Evolutionary conservation across 2,329 filamentous ascomycete species (phyloP).

Genomic region (Colletotrichum tabaci): DNA sequence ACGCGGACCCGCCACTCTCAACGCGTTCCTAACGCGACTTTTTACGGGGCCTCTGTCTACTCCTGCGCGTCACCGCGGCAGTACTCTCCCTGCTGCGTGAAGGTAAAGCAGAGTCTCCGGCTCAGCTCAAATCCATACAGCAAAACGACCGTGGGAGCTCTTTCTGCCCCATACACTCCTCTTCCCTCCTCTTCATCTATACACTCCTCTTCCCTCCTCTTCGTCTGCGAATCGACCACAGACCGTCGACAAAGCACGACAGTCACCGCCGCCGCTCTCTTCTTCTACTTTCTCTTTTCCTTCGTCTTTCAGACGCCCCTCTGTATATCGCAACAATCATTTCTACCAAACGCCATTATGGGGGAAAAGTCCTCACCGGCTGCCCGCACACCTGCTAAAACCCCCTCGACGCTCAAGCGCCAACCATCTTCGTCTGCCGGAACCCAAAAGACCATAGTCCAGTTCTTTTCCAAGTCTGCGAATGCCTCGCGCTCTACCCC

Average conservation of each 20-base stretch:
- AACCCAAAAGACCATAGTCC: conserved; percentile 61
- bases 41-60: not conserved
- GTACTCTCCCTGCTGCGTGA: not conserved
- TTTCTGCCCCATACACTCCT: not conserved
- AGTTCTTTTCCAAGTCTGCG: conserved; percentile 62
- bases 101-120: not conserved
- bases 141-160: not conserved
- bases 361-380: conserved; percentile 44
- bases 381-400: conserved; percentile 55
- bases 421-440: conserved; percentile 43
- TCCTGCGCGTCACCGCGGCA: conserved; percentile 10
- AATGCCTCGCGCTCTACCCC: conserved; percentile 50
- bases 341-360: conserved; percentile 21
- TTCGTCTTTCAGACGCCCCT: not conserved
- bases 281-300: not conserved
- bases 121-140: not conserved
- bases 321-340: not conserved
- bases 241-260: not conserved
- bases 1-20: not conserved
- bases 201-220: not conserved
- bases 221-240: not conserved
- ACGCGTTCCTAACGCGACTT: conserved; percentile 19
- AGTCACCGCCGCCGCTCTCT: not conserved
- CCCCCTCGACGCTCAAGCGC: conserved; percentile 47
- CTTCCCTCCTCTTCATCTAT: not conserved